Evolutionary conservation across 2,329 filamentous ascomycete genomes (phyloP).

Genomic region (Claviceps purpurea): DNA sequence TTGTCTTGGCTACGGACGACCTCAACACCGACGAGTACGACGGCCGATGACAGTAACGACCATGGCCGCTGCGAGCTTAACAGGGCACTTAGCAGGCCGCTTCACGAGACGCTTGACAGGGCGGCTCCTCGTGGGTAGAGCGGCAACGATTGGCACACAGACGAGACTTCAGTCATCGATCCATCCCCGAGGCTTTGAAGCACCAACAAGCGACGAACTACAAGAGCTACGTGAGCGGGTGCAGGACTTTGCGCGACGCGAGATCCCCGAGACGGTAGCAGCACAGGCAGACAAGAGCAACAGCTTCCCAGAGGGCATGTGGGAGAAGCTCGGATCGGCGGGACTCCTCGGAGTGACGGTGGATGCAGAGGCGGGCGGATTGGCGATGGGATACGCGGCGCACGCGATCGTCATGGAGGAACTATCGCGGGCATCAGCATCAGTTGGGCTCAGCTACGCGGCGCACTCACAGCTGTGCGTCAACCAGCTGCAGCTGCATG

Average conservation of each 20-base stretch:
- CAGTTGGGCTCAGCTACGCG: slow-evolving; percentile 81
- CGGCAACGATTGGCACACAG: slow-evolving; percentile 10
- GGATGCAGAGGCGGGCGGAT: slow-evolving; percentile 78
- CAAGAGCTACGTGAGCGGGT: slow-evolving; percentile 71
- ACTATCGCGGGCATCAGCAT: slow-evolving; percentile 71
- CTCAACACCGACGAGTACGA: background rate
- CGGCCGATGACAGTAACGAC: background rate
- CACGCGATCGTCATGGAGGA: slow-evolving; percentile 95
- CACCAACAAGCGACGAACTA: slow-evolving; percentile 60
- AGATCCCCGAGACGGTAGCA: slow-evolving; percentile 75
- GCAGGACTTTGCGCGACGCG: slow-evolving; percentile 77
- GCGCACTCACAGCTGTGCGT: slow-evolving; percentile 94
- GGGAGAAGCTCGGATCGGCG: slow-evolving; percentile 83
- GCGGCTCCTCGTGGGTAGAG: slow-evolving; percentile 17
- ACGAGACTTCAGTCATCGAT: slow-evolving; percentile 25
- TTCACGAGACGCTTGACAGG: slow-evolving; percentile 16
- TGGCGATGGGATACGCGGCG: slow-evolving; percentile 90
- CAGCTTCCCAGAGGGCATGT: slow-evolving; percentile 82
- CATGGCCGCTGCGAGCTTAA: background rate
- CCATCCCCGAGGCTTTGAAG: slow-evolving; percentile 48
- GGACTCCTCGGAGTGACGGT: slow-evolving; percentile 88
- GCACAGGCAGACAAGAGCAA: slow-evolving; percentile 73
- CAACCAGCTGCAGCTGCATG: slow-evolving; percentile 91
- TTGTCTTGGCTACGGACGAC: no score
- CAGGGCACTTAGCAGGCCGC: background rate